Base-by-base conservation (phyloP, 352 stramenopile genomes). In the Globisporangium iwayamae region DNA sequence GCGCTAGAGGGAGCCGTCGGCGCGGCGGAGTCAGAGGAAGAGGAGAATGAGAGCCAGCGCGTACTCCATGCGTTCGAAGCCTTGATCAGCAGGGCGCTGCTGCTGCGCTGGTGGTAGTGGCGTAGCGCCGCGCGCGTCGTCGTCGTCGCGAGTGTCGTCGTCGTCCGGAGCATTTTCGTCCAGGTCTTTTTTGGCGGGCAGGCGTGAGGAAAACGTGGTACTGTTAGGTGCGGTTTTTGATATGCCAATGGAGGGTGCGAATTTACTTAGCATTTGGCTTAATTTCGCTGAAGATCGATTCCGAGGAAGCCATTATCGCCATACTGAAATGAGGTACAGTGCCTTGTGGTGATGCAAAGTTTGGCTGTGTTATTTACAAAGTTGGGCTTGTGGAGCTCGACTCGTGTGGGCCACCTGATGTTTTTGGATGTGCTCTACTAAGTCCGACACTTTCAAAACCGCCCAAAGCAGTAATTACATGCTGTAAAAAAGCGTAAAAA, bases 401-500 rank as follows among this genome's bases (percentile, higher is more conserved):
- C 4, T 56, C 5, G 14, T 39, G 50, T 56, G 50, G 28, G 2
- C 50, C 50, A 56, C 50, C 3, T 14, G 3, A 32, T 4, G 18
- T 54, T 20, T 54, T 11, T 36, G 5, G 11, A 11, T 39, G 11
- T n/a, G 13, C 3, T 46, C 6, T 13, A 4, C n/a, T 25, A 56
- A 28, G 51, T 39, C n/a, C 28, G 51, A 56, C 5, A 57, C 9
- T 54, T 22, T 48, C 2, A 38, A 56, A 56, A 64, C 30, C 8
- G 7, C 45, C 4, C 18, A n/a, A n/a, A 14, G 9, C 3, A 2
- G 61, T 66, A 66, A 66, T 66, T 66, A 66, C 61, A 39, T 16
- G 9, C 34, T 16, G 59, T 64, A 64, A 64, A 64, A 64, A 66
- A 50, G 9, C 18, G 48, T 28, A 36, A 61, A 62, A 57, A 45